Percentiles rank a stretch among this genome's conserved stretches.
These are phyloP conservation scores for Tolypocladium ovalisporum DNA, from an alignment of 2,329 filamentous ascomycete genomes.

Conservation along the genomic window DNA sequence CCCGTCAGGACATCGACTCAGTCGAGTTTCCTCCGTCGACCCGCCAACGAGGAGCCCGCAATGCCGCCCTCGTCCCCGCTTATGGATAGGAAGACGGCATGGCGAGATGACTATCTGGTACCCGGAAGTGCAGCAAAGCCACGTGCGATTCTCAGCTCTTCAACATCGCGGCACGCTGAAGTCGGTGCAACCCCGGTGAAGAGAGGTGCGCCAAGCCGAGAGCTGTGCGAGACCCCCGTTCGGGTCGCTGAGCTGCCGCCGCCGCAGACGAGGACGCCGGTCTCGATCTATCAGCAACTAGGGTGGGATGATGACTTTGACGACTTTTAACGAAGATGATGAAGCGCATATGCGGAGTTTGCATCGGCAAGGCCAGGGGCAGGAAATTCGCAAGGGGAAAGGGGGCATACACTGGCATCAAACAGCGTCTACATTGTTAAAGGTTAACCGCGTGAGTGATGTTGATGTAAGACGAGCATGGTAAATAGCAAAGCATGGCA, in stretches of 20 bases:
- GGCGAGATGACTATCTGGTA: slow-evolving; percentile 6
- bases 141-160: slow-evolving; percentile 9
- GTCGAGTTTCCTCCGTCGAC: slow-evolving; percentile 17
- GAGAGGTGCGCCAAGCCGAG: slow-evolving; percentile 14
- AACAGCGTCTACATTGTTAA: background rate
- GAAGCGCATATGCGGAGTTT: slow-evolving; percentile 2
- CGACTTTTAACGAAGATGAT: slow-evolving; percentile 25
- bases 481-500: background rate
- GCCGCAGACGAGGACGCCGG: slow-evolving; percentile 12
- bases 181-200: slow-evolving; percentile 28
- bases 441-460: background rate
- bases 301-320: slow-evolving; percentile 50
- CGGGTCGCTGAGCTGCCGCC: slow-evolving; percentile 4
- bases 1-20: slow-evolving; percentile 14
- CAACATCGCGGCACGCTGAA: slow-evolving; percentile 7
- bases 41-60: slow-evolving; percentile 13
- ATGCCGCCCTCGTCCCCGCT: slow-evolving; percentile 26
- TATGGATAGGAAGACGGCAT: slow-evolving; percentile 12
- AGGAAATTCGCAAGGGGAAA: background rate
- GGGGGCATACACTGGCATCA: background rate
- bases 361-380: slow-evolving; percentile 1
- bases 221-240: slow-evolving; percentile 6
- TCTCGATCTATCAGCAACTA: slow-evolving; percentile 41
- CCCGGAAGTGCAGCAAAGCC: slow-evolving; percentile 6
- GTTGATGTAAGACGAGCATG: background rate